Conservation (phyloP, 306 rosid species). For the Malus sieversii region DNA sequence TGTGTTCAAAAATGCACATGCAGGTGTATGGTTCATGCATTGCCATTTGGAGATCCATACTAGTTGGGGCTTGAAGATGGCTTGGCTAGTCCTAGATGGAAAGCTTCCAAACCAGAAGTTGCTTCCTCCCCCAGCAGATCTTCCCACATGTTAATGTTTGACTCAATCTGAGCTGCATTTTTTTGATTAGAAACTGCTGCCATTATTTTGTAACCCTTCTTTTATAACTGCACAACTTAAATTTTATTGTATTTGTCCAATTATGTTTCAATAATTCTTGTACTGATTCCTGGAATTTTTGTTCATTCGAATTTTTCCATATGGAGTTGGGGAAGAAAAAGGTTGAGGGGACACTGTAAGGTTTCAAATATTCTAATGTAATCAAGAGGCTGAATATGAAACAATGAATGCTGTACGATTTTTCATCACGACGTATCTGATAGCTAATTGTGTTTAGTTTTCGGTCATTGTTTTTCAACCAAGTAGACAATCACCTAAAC, state of each 20-base stretch:
- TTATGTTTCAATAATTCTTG: not conserved
- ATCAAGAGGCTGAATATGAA: not conserved
- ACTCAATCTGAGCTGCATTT: not conserved
- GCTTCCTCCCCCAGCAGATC: conserved; percentile 60
- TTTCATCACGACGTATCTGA: not conserved
- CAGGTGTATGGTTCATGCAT: conserved; percentile 78
- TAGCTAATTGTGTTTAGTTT: not conserved
- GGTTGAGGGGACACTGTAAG: not conserved
- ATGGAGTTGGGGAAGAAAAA: not conserved
- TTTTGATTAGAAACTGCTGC: not conserved
- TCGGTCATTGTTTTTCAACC: not conserved
- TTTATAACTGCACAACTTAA: not conserved
- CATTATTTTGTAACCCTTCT: not conserved
- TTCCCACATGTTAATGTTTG: conserved; percentile 41
- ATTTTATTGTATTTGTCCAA: not conserved
- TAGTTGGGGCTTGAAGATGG: conserved; percentile 72
- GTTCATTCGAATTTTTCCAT: not conserved
- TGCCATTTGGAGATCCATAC: conserved; percentile 62
- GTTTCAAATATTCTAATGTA: not conserved
- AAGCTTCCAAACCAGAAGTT: conserved; percentile 51
- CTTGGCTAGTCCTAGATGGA: conserved; percentile 62
- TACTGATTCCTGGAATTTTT: not conserved
- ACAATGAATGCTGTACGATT: not conserved
- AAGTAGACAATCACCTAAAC: not conserved
- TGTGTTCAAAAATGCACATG: not conserved